Conservation (phyloP, 2,329 filamentous ascomycete genomes). For the Penicillium sp. region DNA sequence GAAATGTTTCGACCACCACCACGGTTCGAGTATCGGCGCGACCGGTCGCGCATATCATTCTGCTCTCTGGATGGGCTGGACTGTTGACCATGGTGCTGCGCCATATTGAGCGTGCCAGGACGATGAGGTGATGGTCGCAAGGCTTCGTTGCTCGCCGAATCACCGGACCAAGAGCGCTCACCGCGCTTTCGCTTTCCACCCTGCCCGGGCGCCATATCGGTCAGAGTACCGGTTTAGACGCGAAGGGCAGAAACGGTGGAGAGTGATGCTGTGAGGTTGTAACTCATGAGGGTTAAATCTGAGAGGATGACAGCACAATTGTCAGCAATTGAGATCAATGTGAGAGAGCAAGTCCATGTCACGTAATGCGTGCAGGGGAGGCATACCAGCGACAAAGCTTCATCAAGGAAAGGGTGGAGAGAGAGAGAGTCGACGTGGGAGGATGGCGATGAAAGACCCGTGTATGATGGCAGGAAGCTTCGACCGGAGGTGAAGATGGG, state of each 20-base stretch:
- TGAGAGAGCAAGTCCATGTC: background rate
- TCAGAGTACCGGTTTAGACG: constrained; percentile 24
- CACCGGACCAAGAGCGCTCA: constrained; percentile 46
- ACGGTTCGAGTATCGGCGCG: constrained; percentile 39
- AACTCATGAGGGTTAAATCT: constrained; percentile 32
- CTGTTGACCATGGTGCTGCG: constrained; percentile 47
- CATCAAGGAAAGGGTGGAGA: constrained; percentile 6
- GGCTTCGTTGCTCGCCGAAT: constrained; percentile 39
- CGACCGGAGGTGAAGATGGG: constrained; percentile 11
- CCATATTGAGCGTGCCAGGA: constrained; percentile 50
- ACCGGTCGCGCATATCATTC: constrained; percentile 39
- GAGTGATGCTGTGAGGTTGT: constrained; percentile 28
- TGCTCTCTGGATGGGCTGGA: constrained; percentile 36
- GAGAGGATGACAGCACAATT: constrained; percentile 1
- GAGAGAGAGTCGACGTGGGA: constrained; percentile 6
- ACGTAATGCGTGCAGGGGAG: background rate
- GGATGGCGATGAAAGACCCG: constrained; percentile 14
- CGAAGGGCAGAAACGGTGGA: constrained; percentile 28
- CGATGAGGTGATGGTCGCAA: constrained; percentile 48
- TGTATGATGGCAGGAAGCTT: constrained; percentile 19
- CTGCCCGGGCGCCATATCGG: constrained; percentile 51
- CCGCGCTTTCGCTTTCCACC: constrained; percentile 57
- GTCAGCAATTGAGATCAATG: constrained; percentile 15
- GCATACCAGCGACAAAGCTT: constrained; percentile 15
- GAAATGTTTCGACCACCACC: constrained; percentile 34